These are phyloP conservation scores for Oropetium thomaeum DNA, from an alignment of 176 grass and related monocot species.

Conservation along the genomic window DNA sequence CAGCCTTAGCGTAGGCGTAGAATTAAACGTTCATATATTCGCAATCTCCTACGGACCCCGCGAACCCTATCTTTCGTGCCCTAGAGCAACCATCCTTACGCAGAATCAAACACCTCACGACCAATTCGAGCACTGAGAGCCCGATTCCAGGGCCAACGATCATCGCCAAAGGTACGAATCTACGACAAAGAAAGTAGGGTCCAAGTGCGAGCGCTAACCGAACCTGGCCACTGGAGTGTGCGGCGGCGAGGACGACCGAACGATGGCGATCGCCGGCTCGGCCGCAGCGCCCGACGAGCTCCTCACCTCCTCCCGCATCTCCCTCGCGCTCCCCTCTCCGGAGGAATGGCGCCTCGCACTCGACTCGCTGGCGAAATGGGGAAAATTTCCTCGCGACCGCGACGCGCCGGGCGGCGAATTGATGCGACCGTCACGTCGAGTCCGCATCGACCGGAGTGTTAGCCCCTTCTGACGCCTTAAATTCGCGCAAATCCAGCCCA, in stretches of 20 bases:
- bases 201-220: background rate
- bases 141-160: background rate
- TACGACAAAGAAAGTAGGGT: background rate
- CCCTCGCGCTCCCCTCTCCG: slow-evolving; percentile 10
- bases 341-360: slow-evolving; percentile 19
- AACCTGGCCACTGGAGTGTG: slow-evolving; percentile 85
- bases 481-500: background rate
- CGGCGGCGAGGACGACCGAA: slow-evolving; percentile 71
- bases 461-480: slow-evolving; percentile 34
- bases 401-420: slow-evolving; percentile 30
- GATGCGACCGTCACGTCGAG: slow-evolving; percentile 22
- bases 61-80: background rate
- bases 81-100: background rate
- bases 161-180: slow-evolving; percentile 18
- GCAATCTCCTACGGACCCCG: background rate
- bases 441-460: slow-evolving; percentile 25
- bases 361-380: slow-evolving; percentile 14
- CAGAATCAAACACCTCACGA: background rate
- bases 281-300: slow-evolving; percentile 70
- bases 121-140: background rate
- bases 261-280: slow-evolving; percentile 54
- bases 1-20: slow-evolving; percentile 5
- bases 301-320: slow-evolving; percentile 90
- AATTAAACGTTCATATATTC: background rate
- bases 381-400: slow-evolving; percentile 8